phyloP scores from a whole-genome alignment of 306 rosid species.

The Mimosa pudica region DNA sequence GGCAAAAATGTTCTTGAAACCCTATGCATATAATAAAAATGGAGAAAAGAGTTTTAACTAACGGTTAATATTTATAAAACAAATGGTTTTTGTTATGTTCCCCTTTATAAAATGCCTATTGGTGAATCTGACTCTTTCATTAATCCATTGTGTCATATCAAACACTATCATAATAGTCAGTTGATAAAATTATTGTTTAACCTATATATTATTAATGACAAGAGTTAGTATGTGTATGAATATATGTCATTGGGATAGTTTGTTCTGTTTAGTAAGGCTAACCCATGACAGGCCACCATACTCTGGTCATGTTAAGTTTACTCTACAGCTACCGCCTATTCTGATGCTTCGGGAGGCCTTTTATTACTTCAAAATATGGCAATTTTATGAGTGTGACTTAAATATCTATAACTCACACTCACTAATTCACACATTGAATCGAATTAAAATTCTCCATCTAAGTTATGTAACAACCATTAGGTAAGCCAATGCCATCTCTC shows the following conservation, averaged over 20 bases:
- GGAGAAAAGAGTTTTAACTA: no score
- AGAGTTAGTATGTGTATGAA: no score
- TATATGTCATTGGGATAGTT: not conserved
- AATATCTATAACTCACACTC: constrained; percentile 14
- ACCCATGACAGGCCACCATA: not conserved
- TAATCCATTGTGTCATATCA: no score
- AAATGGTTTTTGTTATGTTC: no score
- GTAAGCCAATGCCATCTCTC: constrained; percentile 48
- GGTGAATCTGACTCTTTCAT: no score
- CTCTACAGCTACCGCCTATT: constrained; percentile 41
- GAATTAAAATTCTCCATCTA: constrained; percentile 34
- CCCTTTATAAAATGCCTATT: no score
- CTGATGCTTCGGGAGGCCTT: constrained; percentile 43
- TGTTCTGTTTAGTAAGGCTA: not conserved
- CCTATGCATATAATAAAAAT: no score
- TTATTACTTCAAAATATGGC: constrained; percentile 66
- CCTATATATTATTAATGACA: no score
- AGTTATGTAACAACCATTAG: constrained; percentile 57
- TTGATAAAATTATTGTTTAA: no score
- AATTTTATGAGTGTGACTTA: constrained; percentile 34
- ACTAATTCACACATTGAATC: constrained; percentile 19
- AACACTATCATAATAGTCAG: no score
- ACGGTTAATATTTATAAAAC: no score
- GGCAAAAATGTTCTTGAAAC: no score
- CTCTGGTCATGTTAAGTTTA: constrained; percentile 39